A percentile compares a stretch with the other conserved stretches of the same genome.
phyloP scores from a whole-genome alignment of 1,284 basidiomycete genomes.

The Trametes polyzona region DNA sequence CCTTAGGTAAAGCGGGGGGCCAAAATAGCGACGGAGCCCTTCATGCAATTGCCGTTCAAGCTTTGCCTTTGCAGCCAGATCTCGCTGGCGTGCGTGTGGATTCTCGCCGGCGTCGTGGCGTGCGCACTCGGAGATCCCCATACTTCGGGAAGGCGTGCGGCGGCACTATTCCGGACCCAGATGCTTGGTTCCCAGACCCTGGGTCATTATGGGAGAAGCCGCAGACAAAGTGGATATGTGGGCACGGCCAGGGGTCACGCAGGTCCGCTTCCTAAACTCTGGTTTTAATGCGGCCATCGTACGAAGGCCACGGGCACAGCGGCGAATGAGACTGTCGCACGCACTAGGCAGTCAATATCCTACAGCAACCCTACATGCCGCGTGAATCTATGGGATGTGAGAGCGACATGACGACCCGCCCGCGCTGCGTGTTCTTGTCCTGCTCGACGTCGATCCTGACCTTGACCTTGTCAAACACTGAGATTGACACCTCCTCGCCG shows the following conservation, averaged over 20 bases:
- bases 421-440: constrained; percentile 93
- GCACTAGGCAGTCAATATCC: constrained; percentile 21
- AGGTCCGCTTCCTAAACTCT: constrained; percentile 18
- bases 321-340: constrained; percentile 20
- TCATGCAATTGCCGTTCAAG: constrained; percentile 26
- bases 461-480: constrained; percentile 91
- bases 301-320: constrained; percentile 20
- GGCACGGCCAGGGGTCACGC: constrained; percentile 14
- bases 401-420: constrained; percentile 89
- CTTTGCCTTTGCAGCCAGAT: constrained; percentile 25
- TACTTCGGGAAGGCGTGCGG: constrained; percentile 19
- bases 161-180: constrained; percentile 17
- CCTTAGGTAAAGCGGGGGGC: constrained; percentile 17
- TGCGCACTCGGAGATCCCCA: constrained; percentile 24
- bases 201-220: constrained; percentile 20
- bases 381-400: constrained; percentile 71
- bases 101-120: constrained; percentile 20
- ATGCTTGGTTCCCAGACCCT: constrained; percentile 16
- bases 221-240: constrained; percentile 17
- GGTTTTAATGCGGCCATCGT: constrained; percentile 17
- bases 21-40: constrained; percentile 17
- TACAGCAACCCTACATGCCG: constrained; percentile 36
- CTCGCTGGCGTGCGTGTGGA: constrained; percentile 17
- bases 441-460: constrained; percentile 94
- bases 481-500: constrained; percentile 60